Evolutionary conservation across 345 rosid genomes (phyloP).

Genomic region (Dipteronia dyeriana): DNA sequence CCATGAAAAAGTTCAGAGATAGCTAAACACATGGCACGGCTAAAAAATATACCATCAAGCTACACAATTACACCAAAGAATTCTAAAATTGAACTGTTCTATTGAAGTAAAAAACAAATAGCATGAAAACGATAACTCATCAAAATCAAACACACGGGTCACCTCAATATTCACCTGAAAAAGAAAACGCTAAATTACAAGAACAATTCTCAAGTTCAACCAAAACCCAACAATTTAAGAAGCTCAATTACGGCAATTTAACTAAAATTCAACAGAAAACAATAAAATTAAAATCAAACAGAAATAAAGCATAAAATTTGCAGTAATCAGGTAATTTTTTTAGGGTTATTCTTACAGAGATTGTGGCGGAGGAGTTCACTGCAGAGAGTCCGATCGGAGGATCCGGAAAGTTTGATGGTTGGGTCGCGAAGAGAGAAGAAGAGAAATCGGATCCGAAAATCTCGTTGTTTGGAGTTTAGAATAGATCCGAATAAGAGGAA

Average conservation of each 20-base stretch:
- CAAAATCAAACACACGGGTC: background rate
- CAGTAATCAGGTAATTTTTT: slow-evolving; percentile 14
- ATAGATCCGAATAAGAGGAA: slow-evolving; percentile 32
- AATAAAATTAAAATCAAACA: background rate
- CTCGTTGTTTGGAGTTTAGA: slow-evolving; percentile 14
- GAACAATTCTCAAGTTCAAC: slow-evolving; percentile 4
- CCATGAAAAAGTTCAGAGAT: background rate
- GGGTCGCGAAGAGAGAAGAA: slow-evolving; percentile 18
- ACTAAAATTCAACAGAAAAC: background rate
- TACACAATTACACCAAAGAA: background rate
- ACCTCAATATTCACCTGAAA: background rate
- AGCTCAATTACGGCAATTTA: background rate
- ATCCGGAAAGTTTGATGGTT: slow-evolving; percentile 51
- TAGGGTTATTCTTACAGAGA: slow-evolving; percentile 18
- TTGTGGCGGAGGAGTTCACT: slow-evolving; percentile 11
- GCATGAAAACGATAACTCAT: background rate
- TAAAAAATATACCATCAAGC: slow-evolving; percentile 12
- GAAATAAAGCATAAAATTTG: background rate
- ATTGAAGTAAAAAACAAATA: background rate
- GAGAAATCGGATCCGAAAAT: slow-evolving; percentile 16
- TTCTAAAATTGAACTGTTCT: background rate
- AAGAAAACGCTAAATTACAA: background rate
- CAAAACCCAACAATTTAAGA: background rate
- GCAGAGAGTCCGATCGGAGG: slow-evolving; percentile 55
- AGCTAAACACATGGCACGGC: background rate